A percentile compares a stretch with the other conserved stretches of the same genome.
Evolutionary conservation across 2,329 filamentous ascomycete species (phyloP).

Genomic region (Cladosporium oxysporum): DNA sequence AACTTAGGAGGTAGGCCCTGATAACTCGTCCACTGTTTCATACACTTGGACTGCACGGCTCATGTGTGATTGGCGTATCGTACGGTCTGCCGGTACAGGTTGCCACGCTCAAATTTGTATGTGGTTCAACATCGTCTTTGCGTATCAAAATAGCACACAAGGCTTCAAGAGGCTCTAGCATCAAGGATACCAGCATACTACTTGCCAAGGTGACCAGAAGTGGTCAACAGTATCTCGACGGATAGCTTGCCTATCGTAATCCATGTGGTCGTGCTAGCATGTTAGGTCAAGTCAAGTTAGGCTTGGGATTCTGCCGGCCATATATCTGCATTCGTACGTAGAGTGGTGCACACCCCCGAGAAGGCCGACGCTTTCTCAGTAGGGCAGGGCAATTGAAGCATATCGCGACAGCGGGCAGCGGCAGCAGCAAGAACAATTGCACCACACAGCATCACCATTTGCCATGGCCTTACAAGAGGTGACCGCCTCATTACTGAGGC

Average conservation of each 20-base stretch:
- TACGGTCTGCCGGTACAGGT: neutral
- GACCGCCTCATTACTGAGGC: constrained; percentile 33
- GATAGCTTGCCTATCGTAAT: no score
- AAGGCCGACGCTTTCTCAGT: neutral
- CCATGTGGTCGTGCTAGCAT: no score
- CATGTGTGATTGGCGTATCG: neutral
- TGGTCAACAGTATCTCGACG: no score
- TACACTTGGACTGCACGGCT: neutral
- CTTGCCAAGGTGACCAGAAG: no score
- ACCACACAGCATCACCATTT: neutral
- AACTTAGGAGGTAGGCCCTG: neutral
- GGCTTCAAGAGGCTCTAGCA: no score
- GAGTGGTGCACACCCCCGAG: neutral
- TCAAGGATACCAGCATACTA: no score
- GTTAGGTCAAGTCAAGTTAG: no score
- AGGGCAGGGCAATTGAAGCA: neutral
- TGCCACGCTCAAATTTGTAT: neutral
- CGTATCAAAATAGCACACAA: no score
- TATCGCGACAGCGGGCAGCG: neutral
- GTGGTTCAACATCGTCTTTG: no score
- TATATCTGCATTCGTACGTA: neutral
- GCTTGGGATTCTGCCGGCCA: neutral
- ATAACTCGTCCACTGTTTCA: neutral
- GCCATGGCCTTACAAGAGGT: constrained; percentile 38
- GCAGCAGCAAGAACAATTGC: neutral